These are phyloP conservation scores for Cyberlindnera lachancei DNA, from an alignment of 805 yeast species.

Conservation along the genomic window DNA sequence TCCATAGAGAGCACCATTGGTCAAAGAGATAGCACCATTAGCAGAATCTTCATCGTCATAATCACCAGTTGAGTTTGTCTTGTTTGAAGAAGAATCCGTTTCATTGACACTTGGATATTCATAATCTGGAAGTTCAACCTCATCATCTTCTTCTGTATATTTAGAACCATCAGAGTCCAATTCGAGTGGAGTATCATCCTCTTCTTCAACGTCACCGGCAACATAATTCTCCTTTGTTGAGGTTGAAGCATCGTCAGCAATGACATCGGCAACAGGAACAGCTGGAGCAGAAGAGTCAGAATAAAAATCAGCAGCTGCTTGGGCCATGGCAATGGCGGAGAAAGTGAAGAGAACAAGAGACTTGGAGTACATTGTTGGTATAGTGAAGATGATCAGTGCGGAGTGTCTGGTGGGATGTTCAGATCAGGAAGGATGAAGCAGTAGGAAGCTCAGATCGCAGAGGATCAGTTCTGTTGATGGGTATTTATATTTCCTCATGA, in stretches of 20 bases:
- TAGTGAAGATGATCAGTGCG: too few relatives aligned
- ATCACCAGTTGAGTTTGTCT: constrained; percentile 5
- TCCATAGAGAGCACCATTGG: constrained; percentile 1
- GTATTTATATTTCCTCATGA: neutral
- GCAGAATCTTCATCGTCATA: constrained; percentile 6
- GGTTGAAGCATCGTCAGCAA: constrained; percentile 3
- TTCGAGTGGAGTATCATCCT: constrained; percentile 3
- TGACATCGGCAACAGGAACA: constrained; percentile 1
- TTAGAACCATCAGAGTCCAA: constrained; percentile 3
- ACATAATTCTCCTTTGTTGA: too few relatives aligned
- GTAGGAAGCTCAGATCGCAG: too few relatives aligned
- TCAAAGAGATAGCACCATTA: constrained; percentile 5
- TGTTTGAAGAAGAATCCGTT: constrained; percentile 1
- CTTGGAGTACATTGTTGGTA: constrained; percentile 9
- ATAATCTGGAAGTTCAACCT: neutral
- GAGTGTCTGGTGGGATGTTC: too few relatives aligned
- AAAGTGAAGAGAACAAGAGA: constrained; percentile 8
- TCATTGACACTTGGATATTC: constrained; percentile 5
- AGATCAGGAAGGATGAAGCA: too few relatives aligned
- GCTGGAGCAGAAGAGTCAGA: constrained; percentile 2
- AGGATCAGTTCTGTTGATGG: too few relatives aligned
- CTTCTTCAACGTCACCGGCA: constrained; percentile 3
- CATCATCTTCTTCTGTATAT: constrained; percentile 1
- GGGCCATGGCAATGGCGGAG: constrained; percentile 22
- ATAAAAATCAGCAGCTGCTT: constrained; percentile 6